A percentile compares a stretch with the other conserved stretches of the same genome.
phyloP scores from a whole-genome alignment of 1,284 basidiomycete genomes.

The Cutaneotrichosporon arboriforme region DNA sequence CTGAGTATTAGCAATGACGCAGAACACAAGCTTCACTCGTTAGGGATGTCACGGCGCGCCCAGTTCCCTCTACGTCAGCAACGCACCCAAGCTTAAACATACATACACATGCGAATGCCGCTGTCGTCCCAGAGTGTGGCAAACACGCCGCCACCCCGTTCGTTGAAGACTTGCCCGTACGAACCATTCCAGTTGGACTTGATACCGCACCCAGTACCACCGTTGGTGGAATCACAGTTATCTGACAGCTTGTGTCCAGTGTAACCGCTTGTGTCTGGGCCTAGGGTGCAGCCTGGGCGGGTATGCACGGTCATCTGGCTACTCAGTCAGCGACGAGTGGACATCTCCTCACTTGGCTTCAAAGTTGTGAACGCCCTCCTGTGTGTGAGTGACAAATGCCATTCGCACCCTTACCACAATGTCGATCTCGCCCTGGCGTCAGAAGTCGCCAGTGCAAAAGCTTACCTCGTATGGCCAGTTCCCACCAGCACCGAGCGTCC shows the following conservation, averaged over 20 bases:
- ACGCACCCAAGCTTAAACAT: too few species aligned
- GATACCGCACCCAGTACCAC: conserved; percentile 66
- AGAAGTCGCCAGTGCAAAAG: conserved; percentile 17
- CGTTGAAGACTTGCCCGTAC: conserved; percentile 69
- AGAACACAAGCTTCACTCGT: too few species aligned
- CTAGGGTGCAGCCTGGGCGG: conserved; percentile 33
- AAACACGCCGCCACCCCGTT: conserved; percentile 63
- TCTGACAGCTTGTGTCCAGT: conserved; percentile 18
- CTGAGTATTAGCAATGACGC: conserved; percentile 19
- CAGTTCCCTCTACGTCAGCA: conserved; percentile 55
- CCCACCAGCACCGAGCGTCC: conserved; percentile 32
- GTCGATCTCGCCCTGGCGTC: conserved; percentile 44
- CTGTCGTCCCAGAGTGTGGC: conserved; percentile 62
- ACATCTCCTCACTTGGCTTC: conserved; percentile 33
- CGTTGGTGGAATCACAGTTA: conserved; percentile 40
- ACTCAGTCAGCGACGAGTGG: neutral
- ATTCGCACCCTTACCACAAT: conserved; percentile 30
- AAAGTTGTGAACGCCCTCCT: conserved; percentile 44
- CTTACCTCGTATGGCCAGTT: neutral
- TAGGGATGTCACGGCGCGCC: conserved; percentile 60
- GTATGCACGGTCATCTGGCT: conserved; percentile 46
- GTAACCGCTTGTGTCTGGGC: conserved; percentile 26
- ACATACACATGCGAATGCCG: conserved; percentile 66
- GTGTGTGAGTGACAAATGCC: neutral
- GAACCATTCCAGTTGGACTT: conserved; percentile 53